These are phyloP conservation scores for Melampsora occidentalis DNA, from an alignment of 1,284 basidiomycete species.

Conservation along the genomic window DNA sequence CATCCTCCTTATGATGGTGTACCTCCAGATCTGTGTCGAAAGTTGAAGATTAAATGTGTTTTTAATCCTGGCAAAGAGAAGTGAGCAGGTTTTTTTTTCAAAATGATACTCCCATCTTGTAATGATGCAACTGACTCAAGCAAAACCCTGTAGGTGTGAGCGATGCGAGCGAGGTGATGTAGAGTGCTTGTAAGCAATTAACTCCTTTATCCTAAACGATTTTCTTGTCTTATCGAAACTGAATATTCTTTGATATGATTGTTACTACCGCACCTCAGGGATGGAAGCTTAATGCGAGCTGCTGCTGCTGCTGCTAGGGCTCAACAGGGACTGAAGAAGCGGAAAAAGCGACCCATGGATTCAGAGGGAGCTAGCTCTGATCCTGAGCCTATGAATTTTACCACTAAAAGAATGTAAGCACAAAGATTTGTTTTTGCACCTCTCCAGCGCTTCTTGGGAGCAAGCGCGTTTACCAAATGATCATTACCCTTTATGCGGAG, in stretches of 20 bases:
- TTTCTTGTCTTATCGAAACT: background rate
- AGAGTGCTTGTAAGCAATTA: background rate
- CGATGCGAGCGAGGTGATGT: background rate
- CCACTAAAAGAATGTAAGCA: conserved; percentile 4
- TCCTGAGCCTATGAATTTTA: background rate
- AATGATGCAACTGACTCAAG: background rate
- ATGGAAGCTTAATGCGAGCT: background rate
- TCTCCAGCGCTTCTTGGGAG: background rate
- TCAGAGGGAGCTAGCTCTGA: background rate
- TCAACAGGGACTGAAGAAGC: background rate
- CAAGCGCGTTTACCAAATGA: background rate
- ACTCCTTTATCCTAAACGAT: background rate
- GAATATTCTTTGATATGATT: background rate
- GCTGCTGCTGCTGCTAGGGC: background rate
- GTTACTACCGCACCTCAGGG: background rate
- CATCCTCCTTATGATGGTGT: background rate
- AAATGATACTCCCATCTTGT: background rate
- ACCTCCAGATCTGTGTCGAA: background rate
- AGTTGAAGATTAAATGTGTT: conserved; percentile 2
- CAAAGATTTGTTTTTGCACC: background rate
- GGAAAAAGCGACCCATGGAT: background rate
- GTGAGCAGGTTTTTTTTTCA: background rate
- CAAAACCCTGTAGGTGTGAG: background rate
- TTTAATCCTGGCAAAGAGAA: background rate
- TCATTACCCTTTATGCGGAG: background rate